These are phyloP conservation scores for Zychaea mexicana DNA, from an alignment of 371 early-diverging fungal species.

Conservation along the genomic window DNA sequence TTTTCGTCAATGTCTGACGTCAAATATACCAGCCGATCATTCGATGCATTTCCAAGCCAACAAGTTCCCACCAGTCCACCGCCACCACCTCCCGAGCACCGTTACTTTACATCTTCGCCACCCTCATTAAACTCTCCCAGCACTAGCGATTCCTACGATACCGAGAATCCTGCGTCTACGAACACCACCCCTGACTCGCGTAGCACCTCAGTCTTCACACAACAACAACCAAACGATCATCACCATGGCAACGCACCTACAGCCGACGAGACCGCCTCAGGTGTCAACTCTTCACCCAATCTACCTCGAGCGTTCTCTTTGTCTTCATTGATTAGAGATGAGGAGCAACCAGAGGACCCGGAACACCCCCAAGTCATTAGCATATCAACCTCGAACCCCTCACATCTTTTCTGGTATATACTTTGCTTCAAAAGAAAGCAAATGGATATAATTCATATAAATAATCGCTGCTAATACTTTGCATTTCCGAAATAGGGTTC, in stretches of 20 bases:
- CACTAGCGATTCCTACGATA: neutral
- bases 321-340: constrained; percentile 7
- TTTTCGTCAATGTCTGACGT: constrained; percentile 4
- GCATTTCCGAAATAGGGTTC: constrained; percentile 63
- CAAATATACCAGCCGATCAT: constrained; percentile 1
- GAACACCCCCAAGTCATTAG: constrained; percentile 24
- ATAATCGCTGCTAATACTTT: too few relatives aligned
- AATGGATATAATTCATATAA: too few relatives aligned
- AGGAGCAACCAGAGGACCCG: neutral
- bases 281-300: constrained; percentile 41
- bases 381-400: constrained; percentile 45
- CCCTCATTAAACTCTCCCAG: neutral
- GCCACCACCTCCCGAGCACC: neutral
- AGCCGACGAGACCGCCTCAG: constrained; percentile 25
- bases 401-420: constrained; percentile 53
- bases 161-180: neutral
- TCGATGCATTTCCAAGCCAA: neutral
- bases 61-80: neutral
- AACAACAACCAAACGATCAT: neutral
- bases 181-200: constrained; percentile 1
- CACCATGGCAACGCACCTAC: constrained; percentile 2
- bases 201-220: neutral
- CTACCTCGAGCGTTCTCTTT: constrained; percentile 20
- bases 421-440: too few relatives aligned
- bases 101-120: neutral